Conservation (phyloP, 1,284 basidiomycete genomes). For the Schizophyllum amplum region DNA sequence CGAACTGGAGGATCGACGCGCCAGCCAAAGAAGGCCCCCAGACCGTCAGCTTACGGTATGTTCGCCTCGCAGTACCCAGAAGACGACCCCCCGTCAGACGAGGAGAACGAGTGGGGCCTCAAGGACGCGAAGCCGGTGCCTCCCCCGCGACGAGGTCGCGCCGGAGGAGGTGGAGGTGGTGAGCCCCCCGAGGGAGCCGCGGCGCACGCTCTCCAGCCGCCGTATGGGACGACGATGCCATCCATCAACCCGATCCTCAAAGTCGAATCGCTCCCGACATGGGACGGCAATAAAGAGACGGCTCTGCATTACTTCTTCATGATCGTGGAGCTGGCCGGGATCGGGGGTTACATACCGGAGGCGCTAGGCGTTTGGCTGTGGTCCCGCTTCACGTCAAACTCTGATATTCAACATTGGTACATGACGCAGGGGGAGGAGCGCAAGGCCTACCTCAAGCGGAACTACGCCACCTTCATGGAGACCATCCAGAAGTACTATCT, state of each 20-base stretch:
- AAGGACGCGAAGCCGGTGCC: too few relatives aligned
- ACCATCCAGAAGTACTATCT: neutral
- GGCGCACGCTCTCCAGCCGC: too few relatives aligned
- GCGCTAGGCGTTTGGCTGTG: conserved; percentile 3
- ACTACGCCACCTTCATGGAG: neutral
- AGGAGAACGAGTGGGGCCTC: neutral
- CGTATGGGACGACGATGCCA: neutral
- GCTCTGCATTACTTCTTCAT: conserved; percentile 4
- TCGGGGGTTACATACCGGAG: neutral
- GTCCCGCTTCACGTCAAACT: neutral
- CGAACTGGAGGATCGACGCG: too few relatives aligned
- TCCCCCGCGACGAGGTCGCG: too few relatives aligned
- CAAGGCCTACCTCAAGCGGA: neutral
- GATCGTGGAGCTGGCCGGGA: neutral
- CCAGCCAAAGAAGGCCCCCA: too few relatives aligned
- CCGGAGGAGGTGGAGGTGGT: too few relatives aligned
- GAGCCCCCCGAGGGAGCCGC: too few relatives aligned
- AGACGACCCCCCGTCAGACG: too few relatives aligned
- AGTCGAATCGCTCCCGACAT: neutral
- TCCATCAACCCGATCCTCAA: conserved; percentile 4
- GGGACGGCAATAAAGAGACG: neutral
- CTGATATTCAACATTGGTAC: conserved; percentile 2
- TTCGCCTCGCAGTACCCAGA: too few relatives aligned
- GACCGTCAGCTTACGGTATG: too few relatives aligned
- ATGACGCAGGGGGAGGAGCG: neutral